phyloP scores from a whole-genome alignment of 495 filamentous ascomycete species.

The Pyrenula aspistea region DNA sequence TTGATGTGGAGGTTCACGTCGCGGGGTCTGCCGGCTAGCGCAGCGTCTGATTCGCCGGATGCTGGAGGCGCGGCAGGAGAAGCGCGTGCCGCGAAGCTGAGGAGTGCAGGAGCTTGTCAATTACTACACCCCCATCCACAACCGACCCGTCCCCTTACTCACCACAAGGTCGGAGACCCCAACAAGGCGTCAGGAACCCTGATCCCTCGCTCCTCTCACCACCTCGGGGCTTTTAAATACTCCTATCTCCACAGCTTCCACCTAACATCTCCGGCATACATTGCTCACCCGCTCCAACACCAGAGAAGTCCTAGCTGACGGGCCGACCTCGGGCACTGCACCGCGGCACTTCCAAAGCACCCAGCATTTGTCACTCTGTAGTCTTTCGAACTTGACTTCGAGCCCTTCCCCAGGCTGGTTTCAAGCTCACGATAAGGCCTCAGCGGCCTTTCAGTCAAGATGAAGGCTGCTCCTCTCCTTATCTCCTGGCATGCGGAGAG shows the following conservation, averaged over 20 bases:
- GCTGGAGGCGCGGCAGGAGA: too few species aligned
- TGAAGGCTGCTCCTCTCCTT: constrained; percentile 85
- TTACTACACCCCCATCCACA: too few species aligned
- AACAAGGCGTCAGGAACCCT: too few species aligned
- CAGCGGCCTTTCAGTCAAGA: constrained; percentile 18
- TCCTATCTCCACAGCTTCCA: background rate
- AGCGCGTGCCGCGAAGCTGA: background rate
- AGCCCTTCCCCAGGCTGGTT: background rate
- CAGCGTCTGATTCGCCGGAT: background rate
- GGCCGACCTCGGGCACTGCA: background rate
- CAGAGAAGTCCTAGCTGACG: background rate
- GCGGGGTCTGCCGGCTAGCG: background rate
- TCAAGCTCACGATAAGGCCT: background rate
- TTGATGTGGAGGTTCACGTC: background rate
- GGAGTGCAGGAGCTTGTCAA: too few species aligned
- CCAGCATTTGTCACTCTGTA: too few species aligned
- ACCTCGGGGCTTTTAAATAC: too few species aligned
- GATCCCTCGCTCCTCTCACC: too few species aligned
- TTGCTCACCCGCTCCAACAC: background rate
- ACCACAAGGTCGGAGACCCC: too few species aligned
- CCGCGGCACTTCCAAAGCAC: too few species aligned
- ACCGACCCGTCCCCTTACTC: too few species aligned
- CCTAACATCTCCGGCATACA: background rate
- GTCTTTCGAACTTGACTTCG: too few species aligned
- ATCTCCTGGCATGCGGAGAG: constrained; percentile 96